phyloP scores from a whole-genome alignment of 2,329 filamentous ascomycete genomes.

The Pezicula radicicola region DNA sequence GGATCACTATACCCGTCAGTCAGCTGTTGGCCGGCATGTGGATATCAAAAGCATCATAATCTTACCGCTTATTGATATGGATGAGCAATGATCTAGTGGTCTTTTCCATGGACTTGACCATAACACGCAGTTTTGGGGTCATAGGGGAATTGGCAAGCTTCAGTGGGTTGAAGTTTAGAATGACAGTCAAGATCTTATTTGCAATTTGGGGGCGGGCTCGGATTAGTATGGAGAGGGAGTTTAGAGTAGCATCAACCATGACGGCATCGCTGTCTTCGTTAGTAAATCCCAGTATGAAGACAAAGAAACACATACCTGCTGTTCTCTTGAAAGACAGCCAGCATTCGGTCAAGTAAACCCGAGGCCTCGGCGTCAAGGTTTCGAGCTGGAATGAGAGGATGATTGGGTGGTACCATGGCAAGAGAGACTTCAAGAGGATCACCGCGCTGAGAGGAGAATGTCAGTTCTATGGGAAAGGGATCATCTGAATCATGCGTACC shows the following conservation, averaged over 20 bases:
- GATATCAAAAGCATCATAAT: neutral
- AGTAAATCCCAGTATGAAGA: constrained; percentile 14
- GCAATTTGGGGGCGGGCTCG: constrained; percentile 77
- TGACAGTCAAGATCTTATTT: constrained; percentile 79
- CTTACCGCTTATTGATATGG: constrained; percentile 76
- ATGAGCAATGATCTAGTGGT: constrained; percentile 81
- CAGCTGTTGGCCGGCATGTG: constrained; percentile 15
- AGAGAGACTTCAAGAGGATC: constrained; percentile 83
- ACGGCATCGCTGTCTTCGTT: constrained; percentile 71
- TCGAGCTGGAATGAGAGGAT: constrained; percentile 73
- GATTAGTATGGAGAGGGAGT: constrained; percentile 79
- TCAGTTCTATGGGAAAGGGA: constrained; percentile 8
- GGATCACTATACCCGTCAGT: constrained; percentile 60
- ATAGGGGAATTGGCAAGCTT: constrained; percentile 74
- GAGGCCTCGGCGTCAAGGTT: constrained; percentile 91
- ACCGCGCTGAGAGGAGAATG: constrained; percentile 47
- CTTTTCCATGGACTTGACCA: constrained; percentile 91
- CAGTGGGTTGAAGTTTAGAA: constrained; percentile 90
- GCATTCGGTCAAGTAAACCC: constrained; percentile 83
- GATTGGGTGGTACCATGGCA: constrained; percentile 78
- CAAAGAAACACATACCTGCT: constrained; percentile 59
- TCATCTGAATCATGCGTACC: constrained; percentile 48
- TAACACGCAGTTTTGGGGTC: constrained; percentile 75
- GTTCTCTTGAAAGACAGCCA: constrained; percentile 82
- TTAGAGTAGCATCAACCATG: constrained; percentile 86